phyloP scores from a whole-genome alignment of 192 early-diverging fungal genomes.

The Geosiphon pyriformis region DNA sequence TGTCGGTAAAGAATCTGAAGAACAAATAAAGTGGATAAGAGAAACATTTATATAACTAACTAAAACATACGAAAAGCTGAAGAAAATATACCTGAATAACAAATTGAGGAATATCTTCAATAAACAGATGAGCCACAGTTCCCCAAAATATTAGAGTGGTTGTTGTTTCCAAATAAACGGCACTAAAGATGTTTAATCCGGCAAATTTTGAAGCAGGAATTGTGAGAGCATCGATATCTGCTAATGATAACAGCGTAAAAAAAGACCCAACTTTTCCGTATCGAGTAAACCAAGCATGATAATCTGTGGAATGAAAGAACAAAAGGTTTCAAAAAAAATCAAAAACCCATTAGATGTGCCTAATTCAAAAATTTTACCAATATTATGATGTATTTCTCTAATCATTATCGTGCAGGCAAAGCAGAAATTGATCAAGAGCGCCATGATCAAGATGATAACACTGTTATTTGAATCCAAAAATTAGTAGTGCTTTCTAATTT shows the following conservation, averaged over 20 bases:
- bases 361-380: too few species aligned
- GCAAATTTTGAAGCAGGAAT: neutral
- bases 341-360: neutral
- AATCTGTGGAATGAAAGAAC: neutral
- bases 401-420: too few species aligned
- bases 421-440: too few species aligned
- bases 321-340: neutral
- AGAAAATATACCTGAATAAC: constrained; percentile 1
- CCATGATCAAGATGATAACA: too few species aligned
- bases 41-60: too few species aligned
- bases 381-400: too few species aligned
- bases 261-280: too few species aligned
- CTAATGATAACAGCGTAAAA: neutral
- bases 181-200: neutral
- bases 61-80: too few species aligned
- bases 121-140: neutral
- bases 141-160: neutral
- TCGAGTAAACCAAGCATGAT: neutral
- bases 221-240: neutral
- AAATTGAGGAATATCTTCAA: constrained; percentile 12
- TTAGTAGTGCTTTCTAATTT: too few species aligned
- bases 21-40: too few species aligned
- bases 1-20: too few species aligned
- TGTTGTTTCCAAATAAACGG: neutral
- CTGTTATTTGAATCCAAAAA: too few species aligned